Evolutionary conservation across 768 basidiomycete genomes (phyloP).

Genomic region (Auricularia cornea): DNA sequence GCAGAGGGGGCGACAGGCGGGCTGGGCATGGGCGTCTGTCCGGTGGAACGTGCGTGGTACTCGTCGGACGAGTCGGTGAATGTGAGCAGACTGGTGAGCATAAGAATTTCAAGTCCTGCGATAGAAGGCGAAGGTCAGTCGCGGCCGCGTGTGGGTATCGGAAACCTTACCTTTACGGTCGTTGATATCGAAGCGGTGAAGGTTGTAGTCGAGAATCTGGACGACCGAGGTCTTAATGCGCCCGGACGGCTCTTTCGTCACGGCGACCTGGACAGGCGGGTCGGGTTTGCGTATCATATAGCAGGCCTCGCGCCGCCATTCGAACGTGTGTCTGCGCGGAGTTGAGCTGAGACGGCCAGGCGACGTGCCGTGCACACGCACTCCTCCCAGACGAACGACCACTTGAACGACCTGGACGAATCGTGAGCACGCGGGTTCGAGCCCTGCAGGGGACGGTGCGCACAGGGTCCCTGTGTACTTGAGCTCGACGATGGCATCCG

Average conservation of each 20-base stretch:
- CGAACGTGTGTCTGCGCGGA: conserved; percentile 59
- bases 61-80: conserved; percentile 63
- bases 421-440: not conserved
- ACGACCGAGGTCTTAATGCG: conserved; percentile 54
- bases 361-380: conserved; percentile 28
- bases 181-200: conserved; percentile 75
- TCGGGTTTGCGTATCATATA: conserved; percentile 79
- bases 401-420: conserved; percentile 42
- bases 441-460: not conserved
- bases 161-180: conserved; percentile 49
- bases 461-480: conserved; percentile 62
- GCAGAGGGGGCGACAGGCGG: not conserved
- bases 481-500: conserved; percentile 58
- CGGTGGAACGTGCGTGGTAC: conserved; percentile 28
- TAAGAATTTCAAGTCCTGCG: conserved; percentile 66
- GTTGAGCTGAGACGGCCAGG: not conserved
- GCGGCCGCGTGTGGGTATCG: not conserved
- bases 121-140: not conserved
- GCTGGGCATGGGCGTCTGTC: conserved; percentile 6
- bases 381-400: conserved; percentile 81
- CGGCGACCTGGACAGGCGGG: conserved; percentile 75
- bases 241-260: conserved; percentile 68
- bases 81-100: conserved; percentile 66
- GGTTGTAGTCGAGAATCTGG: conserved; percentile 79
- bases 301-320: conserved; percentile 81